Evolutionary conservation across 2,329 filamentous ascomycete species (phyloP).

Genomic region (Exophiala spinifera): DNA sequence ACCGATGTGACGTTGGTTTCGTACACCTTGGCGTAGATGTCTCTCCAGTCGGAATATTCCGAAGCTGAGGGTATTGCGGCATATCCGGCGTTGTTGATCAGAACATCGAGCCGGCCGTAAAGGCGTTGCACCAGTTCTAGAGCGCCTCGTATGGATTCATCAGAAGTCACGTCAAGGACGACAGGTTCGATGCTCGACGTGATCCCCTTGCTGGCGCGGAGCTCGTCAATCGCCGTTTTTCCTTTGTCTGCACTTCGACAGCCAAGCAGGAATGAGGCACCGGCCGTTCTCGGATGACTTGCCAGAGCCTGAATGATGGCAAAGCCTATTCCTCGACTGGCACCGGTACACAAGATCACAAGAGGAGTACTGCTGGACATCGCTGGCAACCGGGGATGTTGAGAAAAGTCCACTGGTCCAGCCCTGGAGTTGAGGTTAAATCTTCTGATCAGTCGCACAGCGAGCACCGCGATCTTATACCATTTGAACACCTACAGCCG

Average conservation of each 20-base stretch:
- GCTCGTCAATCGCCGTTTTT: conserved; percentile 2
- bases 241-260: conserved; percentile 6
- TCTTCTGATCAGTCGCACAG: too few relatives aligned
- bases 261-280: conserved; percentile 9
- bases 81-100: conserved; percentile 32
- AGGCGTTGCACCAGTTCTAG: background rate
- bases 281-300: background rate
- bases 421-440: too few relatives aligned
- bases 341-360: conserved; percentile 16
- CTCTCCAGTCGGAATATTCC: conserved; percentile 11
- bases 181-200: background rate
- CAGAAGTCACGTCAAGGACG: conserved; percentile 4
- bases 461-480: background rate
- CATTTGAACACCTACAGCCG: background rate
- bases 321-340: conserved; percentile 15
- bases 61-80: conserved; percentile 3
- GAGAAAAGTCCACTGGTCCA: background rate
- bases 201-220: background rate
- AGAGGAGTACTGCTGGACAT: background rate
- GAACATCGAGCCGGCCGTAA: conserved; percentile 28
- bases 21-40: conserved; percentile 3
- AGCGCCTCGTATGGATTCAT: conserved; percentile 3
- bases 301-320: conserved; percentile 16
- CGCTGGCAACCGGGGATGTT: background rate
- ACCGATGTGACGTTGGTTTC: conserved; percentile 47